Evolutionary conservation across 2,329 filamentous ascomycete genomes (phyloP).

Genomic region (Aspergillus sp.): DNA sequence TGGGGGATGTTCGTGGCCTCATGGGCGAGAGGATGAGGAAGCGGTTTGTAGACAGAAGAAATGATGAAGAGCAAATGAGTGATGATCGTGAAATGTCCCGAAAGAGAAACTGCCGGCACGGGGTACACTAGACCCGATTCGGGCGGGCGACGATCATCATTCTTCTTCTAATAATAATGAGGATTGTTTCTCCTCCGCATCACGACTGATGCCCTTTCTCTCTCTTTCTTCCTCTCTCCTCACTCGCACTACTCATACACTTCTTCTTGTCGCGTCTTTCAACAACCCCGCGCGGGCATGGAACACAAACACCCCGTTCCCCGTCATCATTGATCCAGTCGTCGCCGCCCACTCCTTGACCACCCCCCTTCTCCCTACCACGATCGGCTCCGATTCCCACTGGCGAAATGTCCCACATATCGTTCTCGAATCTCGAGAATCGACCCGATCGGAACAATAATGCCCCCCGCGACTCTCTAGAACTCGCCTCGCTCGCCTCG

Average conservation of each 20-base stretch:
- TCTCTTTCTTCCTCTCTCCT: constrained; percentile 1
- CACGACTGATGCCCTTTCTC: neutral
- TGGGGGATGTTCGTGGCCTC: constrained; percentile 16
- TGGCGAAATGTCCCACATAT: constrained; percentile 31
- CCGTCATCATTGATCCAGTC: constrained; percentile 2
- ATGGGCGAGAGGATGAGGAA: constrained; percentile 10
- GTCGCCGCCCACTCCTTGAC: constrained; percentile 7
- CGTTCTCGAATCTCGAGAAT: constrained; percentile 28
- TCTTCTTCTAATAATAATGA: constrained; percentile 5
- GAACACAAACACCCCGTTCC: constrained; percentile 1
- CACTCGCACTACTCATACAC: neutral
- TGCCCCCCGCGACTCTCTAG: constrained; percentile 81
- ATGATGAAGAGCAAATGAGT: neutral
- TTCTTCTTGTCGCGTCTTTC: neutral
- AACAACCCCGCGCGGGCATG: constrained; percentile 10
- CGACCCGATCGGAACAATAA: constrained; percentile 26
- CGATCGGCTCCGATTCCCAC: neutral
- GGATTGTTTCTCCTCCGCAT: neutral
- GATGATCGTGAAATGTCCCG: neutral
- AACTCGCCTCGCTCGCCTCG: constrained; percentile 91
- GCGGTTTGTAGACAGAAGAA: neutral
- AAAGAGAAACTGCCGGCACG: neutral
- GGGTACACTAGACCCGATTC: constrained; percentile 13
- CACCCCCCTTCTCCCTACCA: constrained; percentile 3
- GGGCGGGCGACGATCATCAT: constrained; percentile 7